phyloP scores from a whole-genome alignment of 345 rosid species.

The Pseudoturritis turrita region DNA sequence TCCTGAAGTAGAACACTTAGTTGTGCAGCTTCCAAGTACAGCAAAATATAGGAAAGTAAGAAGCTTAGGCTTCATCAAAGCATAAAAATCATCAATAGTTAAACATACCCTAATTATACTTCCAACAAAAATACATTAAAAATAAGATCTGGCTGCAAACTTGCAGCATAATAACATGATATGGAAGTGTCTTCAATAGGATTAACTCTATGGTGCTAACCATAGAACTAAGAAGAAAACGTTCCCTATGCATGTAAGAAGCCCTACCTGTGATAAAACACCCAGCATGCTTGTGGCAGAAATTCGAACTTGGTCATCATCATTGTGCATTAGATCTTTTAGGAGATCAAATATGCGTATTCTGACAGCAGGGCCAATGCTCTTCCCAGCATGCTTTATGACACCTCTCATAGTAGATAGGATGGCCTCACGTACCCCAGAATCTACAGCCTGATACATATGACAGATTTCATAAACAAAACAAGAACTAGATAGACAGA shows the following conservation, averaged over 20 bases:
- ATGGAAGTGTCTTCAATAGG: background rate
- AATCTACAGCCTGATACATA: constrained; percentile 59
- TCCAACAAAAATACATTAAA: background rate
- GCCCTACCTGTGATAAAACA: constrained; percentile 64
- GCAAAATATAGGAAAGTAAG: constrained; percentile 22
- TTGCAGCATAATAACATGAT: background rate
- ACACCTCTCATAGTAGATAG: constrained; percentile 90
- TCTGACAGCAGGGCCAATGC: constrained; percentile 60
- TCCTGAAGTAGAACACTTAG: constrained; percentile 53
- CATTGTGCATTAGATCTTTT: constrained; percentile 63
- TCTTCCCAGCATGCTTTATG: constrained; percentile 85
- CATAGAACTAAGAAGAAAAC: background rate
- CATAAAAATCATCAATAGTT: background rate
- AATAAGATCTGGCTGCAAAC: background rate
- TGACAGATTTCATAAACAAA: background rate
- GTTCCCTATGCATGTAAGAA: background rate
- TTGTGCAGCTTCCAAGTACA: constrained; percentile 78
- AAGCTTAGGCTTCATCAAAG: background rate
- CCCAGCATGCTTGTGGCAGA: constrained; percentile 82
- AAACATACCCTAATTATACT: background rate
- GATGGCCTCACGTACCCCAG: constrained; percentile 84
- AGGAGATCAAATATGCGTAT: constrained; percentile 47
- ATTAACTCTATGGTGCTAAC: background rate
- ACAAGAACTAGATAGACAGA: background rate
- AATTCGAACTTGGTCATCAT: constrained; percentile 83